Percentiles rank a stretch among this genome's conserved stretches.
Conservation (phyloP, 2,329 filamentous ascomycete genomes). For the Aplosporella prunicola region DNA sequence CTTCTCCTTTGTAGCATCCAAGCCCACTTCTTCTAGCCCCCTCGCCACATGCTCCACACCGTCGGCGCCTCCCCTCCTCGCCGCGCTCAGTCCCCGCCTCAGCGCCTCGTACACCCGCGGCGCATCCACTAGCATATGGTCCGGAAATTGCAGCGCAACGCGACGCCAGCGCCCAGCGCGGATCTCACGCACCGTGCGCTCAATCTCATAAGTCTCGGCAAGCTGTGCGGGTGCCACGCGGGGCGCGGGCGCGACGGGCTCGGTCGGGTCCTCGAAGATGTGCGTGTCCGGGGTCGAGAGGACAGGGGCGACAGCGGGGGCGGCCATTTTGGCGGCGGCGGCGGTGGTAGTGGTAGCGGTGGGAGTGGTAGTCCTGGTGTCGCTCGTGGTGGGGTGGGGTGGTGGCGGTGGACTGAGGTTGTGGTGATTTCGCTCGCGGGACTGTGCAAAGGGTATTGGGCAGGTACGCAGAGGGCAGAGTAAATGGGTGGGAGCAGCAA, state of each 20-base stretch:
- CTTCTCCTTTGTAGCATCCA: not conserved
- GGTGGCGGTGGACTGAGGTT: not conserved
- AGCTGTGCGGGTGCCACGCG: slow-evolving; percentile 59
- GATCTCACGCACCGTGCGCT: slow-evolving; percentile 68
- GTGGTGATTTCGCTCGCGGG: not conserved
- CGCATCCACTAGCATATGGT: slow-evolving; percentile 81
- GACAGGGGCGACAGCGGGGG: slow-evolving; percentile 38
- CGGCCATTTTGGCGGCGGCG: no score
- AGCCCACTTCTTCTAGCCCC: slow-evolving; percentile 2
- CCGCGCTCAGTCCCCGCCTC: slow-evolving; percentile 36
- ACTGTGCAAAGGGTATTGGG: not conserved
- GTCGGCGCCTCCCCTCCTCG: not conserved
- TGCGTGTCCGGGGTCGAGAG: slow-evolving; percentile 55
- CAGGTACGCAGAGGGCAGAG: not conserved
- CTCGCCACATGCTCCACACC: slow-evolving; percentile 1
- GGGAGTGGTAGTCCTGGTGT: not conserved
- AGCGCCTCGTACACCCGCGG: slow-evolving; percentile 66
- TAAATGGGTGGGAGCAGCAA: no score
- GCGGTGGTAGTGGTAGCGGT: not conserved
- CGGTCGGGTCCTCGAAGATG: slow-evolving; percentile 47
- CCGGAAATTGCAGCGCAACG: slow-evolving; percentile 90
- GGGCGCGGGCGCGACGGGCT: slow-evolving; percentile 28
- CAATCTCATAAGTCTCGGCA: slow-evolving; percentile 71
- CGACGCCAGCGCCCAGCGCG: slow-evolving; percentile 59
- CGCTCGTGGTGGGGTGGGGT: not conserved